Conservation (phyloP, 306 rosid species). For the Casuarina glauca region DNA sequence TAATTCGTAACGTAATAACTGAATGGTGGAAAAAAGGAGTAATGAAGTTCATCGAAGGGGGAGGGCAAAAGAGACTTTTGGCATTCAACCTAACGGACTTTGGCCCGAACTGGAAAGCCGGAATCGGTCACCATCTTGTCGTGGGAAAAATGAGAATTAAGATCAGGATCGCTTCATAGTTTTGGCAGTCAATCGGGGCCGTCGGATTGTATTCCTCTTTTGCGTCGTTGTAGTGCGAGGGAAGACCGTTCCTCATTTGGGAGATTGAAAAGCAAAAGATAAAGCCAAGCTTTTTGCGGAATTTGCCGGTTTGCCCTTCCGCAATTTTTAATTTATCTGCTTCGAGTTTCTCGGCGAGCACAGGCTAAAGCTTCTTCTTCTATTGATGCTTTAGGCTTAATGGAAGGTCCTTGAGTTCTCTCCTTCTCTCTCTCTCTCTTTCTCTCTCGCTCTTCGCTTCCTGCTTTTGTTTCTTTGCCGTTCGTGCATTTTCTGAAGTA, state of each 20-base stretch:
- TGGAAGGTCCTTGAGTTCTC: slow-evolving; percentile 68
- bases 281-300: background rate
- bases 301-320: slow-evolving; percentile 49
- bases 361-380: slow-evolving; percentile 37
- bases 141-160: background rate
- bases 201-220: slow-evolving; percentile 25
- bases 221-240: slow-evolving; percentile 23
- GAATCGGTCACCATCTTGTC: slow-evolving; percentile 21
- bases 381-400: slow-evolving; percentile 73
- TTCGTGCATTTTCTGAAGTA: slow-evolving; percentile 33
- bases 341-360: slow-evolving; percentile 47
- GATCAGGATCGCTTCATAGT: slow-evolving; percentile 3
- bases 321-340: slow-evolving; percentile 7
- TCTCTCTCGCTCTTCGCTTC: slow-evolving; percentile 22
- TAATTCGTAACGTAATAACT: too few relatives aligned
- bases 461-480: slow-evolving; percentile 20
- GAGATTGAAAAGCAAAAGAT: background rate
- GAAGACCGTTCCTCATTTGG: slow-evolving; percentile 23
- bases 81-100: background rate
- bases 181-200: slow-evolving; percentile 38
- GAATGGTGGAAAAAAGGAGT: background rate
- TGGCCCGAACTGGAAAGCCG: slow-evolving; percentile 2
- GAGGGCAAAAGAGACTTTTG: slow-evolving; percentile 22
- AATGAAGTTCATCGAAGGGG: background rate
- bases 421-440: slow-evolving; percentile 18